These are phyloP conservation scores for Manihot esculenta DNA, from an alignment of 441 rosid species.

Conservation along the genomic window DNA sequence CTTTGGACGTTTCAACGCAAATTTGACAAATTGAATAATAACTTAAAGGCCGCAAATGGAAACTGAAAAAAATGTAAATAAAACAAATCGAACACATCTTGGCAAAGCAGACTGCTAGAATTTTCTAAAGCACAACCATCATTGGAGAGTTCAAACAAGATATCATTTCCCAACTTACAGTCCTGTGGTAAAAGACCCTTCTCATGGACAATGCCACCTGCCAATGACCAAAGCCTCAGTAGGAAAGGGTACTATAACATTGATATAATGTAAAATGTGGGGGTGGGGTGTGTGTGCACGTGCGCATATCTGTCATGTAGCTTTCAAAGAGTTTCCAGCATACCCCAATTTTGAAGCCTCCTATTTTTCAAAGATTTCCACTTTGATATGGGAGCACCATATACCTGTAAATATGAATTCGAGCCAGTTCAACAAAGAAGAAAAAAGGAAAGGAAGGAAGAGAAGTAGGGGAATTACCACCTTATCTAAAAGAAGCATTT, in stretches of 20 bases:
- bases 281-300: too few species aligned
- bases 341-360: slow-evolving; percentile 92
- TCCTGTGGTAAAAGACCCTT: slow-evolving; percentile 90
- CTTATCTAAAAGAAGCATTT: slow-evolving; percentile 52
- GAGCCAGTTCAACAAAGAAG: neutral
- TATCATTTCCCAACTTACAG: slow-evolving; percentile 45
- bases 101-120: neutral
- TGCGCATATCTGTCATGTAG: neutral
- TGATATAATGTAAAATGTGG: neutral
- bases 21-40: neutral
- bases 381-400: slow-evolving; percentile 63
- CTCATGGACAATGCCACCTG: slow-evolving; percentile 94
- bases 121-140: neutral
- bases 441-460: neutral
- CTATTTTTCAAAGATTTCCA: slow-evolving; percentile 86
- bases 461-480: slow-evolving; percentile 21
- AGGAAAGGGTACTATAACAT: neutral
- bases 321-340: slow-evolving; percentile 10
- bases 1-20: neutral
- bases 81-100: slow-evolving; percentile 7
- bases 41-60: neutral
- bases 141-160: neutral
- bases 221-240: slow-evolving; percentile 15
- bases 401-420: slow-evolving; percentile 36
- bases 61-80: neutral